phyloP scores from a whole-genome alignment of 2,329 filamentous ascomycete species.

The Exserohilum rostratum region DNA sequence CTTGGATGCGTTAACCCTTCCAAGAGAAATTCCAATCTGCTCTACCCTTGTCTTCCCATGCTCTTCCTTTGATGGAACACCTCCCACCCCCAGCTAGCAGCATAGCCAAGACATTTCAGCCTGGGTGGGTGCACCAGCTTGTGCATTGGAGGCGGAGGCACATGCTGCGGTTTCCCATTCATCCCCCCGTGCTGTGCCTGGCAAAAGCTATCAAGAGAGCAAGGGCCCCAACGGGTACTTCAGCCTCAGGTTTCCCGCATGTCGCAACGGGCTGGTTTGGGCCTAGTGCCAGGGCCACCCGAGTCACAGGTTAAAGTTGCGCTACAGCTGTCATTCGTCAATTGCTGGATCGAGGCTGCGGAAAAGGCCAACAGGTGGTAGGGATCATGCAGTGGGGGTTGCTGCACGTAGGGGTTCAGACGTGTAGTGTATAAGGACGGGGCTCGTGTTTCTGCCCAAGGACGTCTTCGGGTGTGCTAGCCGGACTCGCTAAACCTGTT shows the following conservation, averaged over 20 bases:
- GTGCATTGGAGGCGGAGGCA: no score
- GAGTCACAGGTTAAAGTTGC: background rate
- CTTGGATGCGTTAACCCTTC: background rate
- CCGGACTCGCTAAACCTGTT: background rate
- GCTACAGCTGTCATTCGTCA: constrained; percentile 4
- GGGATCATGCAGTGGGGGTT: background rate
- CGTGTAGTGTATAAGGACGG: background rate
- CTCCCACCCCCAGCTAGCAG: background rate
- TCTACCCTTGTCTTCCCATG: background rate
- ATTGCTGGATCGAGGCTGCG: background rate
- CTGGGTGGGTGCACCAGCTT: no score
- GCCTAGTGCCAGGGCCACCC: background rate
- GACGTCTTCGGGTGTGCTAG: background rate
- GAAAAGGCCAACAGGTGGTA: background rate
- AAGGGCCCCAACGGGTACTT: no score
- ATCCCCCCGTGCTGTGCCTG: no score
- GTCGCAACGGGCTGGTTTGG: background rate
- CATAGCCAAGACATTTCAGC: background rate
- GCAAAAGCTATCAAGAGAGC: no score
- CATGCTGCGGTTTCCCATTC: no score
- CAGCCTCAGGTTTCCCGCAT: background rate
- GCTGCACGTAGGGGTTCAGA: background rate
- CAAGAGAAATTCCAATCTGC: background rate
- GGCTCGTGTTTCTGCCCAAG: background rate
- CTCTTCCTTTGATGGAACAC: background rate